phyloP scores from a whole-genome alignment of 2,329 filamentous ascomycete species.

The Westerdykella sp. region DNA sequence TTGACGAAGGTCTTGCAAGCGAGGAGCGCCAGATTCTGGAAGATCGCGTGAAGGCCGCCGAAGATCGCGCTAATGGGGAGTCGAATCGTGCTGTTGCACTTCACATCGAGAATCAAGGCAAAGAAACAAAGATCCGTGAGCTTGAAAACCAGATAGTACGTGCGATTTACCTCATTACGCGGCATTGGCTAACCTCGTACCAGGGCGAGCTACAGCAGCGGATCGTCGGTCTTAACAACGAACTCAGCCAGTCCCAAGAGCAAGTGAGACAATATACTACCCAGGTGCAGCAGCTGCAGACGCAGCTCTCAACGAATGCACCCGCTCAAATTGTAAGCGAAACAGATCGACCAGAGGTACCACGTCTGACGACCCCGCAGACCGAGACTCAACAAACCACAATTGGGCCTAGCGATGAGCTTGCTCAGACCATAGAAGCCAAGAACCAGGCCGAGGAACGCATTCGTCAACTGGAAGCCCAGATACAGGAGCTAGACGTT shows the following conservation, averaged over 20 bases:
- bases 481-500: slow-evolving; percentile 1
- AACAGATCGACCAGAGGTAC: no score
- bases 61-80: slow-evolving; percentile 37
- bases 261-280: slow-evolving; percentile 8
- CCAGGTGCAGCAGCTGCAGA: slow-evolving; percentile 9
- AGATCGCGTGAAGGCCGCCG: slow-evolving; percentile 35
- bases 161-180: slow-evolving; percentile 1
- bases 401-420: slow-evolving; percentile 27
- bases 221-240: slow-evolving; percentile 30
- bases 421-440: slow-evolving; percentile 22
- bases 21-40: slow-evolving; percentile 35
- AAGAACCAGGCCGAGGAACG: slow-evolving; percentile 10
- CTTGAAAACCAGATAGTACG: slow-evolving; percentile 55
- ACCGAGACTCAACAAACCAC: slow-evolving; percentile 37
- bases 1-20: slow-evolving; percentile 29
- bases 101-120: slow-evolving; percentile 40
- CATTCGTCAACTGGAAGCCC: slow-evolving; percentile 8
- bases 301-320: slow-evolving; percentile 5
- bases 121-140: slow-evolving; percentile 58
- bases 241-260: slow-evolving; percentile 26
- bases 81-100: slow-evolving; percentile 32
- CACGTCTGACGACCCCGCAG: slow-evolving; percentile 16
- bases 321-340: neutral
- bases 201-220: slow-evolving; percentile 38
- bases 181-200: slow-evolving; percentile 9